Conservation (phyloP, 2,329 filamentous ascomycete species). For the Pezicula radicicola region DNA sequence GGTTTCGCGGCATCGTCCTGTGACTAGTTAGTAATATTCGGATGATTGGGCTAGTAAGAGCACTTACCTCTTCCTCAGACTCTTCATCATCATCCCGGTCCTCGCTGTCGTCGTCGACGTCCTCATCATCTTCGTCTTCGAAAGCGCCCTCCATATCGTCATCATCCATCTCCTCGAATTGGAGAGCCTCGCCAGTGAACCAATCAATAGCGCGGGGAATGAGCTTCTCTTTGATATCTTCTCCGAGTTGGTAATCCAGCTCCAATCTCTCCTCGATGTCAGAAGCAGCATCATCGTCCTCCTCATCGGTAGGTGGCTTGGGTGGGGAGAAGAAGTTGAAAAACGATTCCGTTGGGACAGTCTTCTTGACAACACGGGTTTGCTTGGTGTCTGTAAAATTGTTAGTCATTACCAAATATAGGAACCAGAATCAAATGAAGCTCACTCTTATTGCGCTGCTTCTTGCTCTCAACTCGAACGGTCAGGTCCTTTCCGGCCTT, state of each 20-base stretch:
- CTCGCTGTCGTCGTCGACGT: constrained; percentile 81
- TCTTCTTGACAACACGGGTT: constrained; percentile 98
- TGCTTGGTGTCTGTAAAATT: constrained; percentile 83
- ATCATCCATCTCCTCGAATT: constrained; percentile 89
- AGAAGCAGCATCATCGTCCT: constrained; percentile 70
- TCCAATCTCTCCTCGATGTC: constrained; percentile 98
- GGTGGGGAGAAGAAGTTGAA: constrained; percentile 92
- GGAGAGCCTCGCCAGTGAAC: constrained; percentile 97
- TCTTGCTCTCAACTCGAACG: constrained; percentile 95
- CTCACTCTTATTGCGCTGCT: constrained; percentile 99
- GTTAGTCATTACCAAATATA: neutral
- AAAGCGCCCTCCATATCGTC: constrained; percentile 80
- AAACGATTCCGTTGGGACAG: constrained; percentile 97
- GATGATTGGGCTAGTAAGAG: constrained; percentile 7
- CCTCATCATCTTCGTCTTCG: constrained; percentile 83
- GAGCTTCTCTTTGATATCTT: constrained; percentile 99
- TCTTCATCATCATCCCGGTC: constrained; percentile 74
- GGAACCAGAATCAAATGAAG: neutral
- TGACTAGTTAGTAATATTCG: constrained; percentile 19
- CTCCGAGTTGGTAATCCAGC: constrained; percentile 96
- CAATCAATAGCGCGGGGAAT: constrained; percentile 98
- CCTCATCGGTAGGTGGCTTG: constrained; percentile 72
- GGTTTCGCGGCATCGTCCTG: constrained; percentile 86
- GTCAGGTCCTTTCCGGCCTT: constrained; percentile 91
- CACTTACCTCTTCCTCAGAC: constrained; percentile 72